These are phyloP conservation scores for Fusarium sp. DNA, from an alignment of 2,329 filamentous ascomycete genomes.

Conservation along the genomic window DNA sequence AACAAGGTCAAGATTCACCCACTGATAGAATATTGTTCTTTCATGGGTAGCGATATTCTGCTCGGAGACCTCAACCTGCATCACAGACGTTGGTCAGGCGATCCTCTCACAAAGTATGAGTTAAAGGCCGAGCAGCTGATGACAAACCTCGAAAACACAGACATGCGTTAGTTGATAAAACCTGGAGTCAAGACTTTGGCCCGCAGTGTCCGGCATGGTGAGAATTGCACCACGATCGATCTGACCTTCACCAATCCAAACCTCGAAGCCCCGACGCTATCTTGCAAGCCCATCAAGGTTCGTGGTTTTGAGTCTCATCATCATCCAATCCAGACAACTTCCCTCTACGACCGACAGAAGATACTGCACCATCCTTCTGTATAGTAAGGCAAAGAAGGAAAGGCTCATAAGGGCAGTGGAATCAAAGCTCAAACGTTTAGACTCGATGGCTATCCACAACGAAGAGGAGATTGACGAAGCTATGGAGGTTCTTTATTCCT, in stretches of 20 bases:
- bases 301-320: not conserved
- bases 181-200: too few relatives aligned
- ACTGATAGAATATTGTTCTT: not conserved
- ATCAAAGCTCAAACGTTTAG: not conserved
- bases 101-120: rapidly evolving
- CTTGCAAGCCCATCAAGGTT: not conserved
- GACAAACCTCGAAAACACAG: rapidly evolving
- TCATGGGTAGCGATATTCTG: not conserved
- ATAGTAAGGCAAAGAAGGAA: not conserved
- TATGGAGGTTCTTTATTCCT: not conserved
- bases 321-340: not conserved
- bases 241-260: not conserved
- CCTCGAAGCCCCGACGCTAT: not conserved
- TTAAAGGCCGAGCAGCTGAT: not conserved
- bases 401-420: not conserved
- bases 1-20: rapidly evolving
- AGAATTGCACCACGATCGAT: not conserved
- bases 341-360: not conserved
- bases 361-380: not conserved
- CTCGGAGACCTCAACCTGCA: not conserved
- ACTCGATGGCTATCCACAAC: not conserved
- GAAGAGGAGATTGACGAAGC: not conserved
- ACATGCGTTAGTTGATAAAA: not conserved
- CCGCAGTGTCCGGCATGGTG: not conserved
- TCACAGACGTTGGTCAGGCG: not conserved